phyloP scores from a whole-genome alignment of 169 alveolate genomes.

The Plasmodium inui region DNA sequence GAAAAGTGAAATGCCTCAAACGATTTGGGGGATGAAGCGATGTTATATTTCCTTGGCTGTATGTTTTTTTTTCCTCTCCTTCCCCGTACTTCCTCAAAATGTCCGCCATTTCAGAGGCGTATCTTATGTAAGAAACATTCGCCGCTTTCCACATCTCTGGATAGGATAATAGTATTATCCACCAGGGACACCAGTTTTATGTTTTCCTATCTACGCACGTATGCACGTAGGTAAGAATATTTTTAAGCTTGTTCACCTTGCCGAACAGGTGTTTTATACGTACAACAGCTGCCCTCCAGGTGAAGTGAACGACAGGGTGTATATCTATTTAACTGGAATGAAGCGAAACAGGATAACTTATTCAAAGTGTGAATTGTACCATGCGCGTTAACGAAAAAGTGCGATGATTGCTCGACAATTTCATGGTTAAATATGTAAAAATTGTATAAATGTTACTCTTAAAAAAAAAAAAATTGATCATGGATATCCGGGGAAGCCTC shows the following conservation, averaged over 20 bases:
- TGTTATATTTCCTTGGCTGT: background rate
- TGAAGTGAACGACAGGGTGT: background rate
- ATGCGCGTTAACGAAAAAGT: background rate
- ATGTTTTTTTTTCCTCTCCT: conserved; percentile 6
- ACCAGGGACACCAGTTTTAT: background rate
- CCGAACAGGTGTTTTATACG: background rate
- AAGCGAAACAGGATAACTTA: background rate
- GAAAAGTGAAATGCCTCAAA: background rate
- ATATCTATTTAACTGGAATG: background rate
- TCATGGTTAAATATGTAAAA: background rate
- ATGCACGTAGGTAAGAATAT: conserved; percentile 12
- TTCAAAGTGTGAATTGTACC: background rate
- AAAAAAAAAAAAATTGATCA: background rate
- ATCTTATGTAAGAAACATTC: conserved; percentile 83
- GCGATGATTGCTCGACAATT: background rate
- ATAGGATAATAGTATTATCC: background rate
- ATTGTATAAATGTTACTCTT: background rate
- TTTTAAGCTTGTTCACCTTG: background rate
- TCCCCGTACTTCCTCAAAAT: conserved; percentile 83
- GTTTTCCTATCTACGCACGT: conserved; percentile 10
- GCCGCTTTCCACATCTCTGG: conserved; percentile 86
- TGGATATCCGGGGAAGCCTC: background rate
- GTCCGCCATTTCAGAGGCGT: conserved; percentile 86
- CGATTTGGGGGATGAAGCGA: background rate
- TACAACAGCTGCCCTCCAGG: background rate